These are phyloP conservation scores for Exophiala sp. DNA, from an alignment of 2,329 filamentous ascomycete genomes.

Conservation along the genomic window DNA sequence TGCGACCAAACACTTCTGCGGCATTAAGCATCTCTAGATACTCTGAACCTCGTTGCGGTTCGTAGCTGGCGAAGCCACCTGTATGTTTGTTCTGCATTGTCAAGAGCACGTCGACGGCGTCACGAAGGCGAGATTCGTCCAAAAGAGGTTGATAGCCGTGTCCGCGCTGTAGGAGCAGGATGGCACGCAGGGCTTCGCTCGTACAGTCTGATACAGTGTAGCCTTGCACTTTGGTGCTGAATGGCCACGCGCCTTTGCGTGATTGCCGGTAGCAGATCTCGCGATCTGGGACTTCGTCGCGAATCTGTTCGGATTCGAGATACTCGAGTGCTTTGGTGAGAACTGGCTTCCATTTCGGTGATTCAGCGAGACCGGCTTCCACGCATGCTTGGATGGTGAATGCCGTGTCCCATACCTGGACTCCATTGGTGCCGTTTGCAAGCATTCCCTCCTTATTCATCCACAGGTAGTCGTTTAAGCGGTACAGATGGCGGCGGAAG, in stretches of 20 bases:
- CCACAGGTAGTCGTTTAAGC: slow-evolving; percentile 84
- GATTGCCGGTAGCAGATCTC: slow-evolving; percentile 82
- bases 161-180: slow-evolving; percentile 77
- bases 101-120: slow-evolving; percentile 85
- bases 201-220: slow-evolving; percentile 96
- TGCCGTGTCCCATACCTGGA: slow-evolving; percentile 94
- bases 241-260: slow-evolving; percentile 91
- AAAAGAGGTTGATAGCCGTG: slow-evolving; percentile 71
- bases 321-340: slow-evolving; percentile 77
- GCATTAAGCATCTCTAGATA: slow-evolving; percentile 84
- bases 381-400: slow-evolving; percentile 82
- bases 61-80: slow-evolving; percentile 88
- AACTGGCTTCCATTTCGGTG: slow-evolving; percentile 77
- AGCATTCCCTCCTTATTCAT: slow-evolving; percentile 90
- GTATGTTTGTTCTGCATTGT: slow-evolving; percentile 79
- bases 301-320: slow-evolving; percentile 86
- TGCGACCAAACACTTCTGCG: slow-evolving; percentile 90
- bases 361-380: slow-evolving; percentile 72
- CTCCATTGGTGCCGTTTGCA: slow-evolving; percentile 94
- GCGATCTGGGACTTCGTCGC: slow-evolving; percentile 74
- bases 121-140: slow-evolving; percentile 72
- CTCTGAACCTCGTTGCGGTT: slow-evolving; percentile 72
- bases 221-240: slow-evolving; percentile 87
- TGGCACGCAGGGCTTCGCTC: slow-evolving; percentile 81
- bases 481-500: slow-evolving; percentile 73